Evolutionary conservation across 768 basidiomycete species (phyloP), one percentile per base, ranked within the genome.

Genomic region (Chalciporus chontae): DNA sequence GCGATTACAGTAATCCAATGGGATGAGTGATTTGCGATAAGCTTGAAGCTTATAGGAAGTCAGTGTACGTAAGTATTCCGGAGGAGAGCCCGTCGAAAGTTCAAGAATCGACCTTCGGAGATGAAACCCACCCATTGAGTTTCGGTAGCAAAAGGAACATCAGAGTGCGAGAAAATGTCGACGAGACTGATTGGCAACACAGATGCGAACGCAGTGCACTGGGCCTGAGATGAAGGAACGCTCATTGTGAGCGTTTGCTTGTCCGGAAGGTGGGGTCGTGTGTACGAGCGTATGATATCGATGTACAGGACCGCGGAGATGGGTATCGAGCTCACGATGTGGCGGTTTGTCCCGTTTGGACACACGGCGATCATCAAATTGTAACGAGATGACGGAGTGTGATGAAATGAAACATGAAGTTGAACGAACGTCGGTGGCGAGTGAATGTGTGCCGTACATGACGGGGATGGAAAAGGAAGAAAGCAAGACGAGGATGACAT

Each of bases 121-220:
- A 56, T 56, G 55, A 56, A 56, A 32, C 18, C 48, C 54, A 51
- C 41, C 40, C 17, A 46, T 36, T 48, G 26, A 48, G 15, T 54
- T 37, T 17, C 24, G 43, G 53, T 43, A 32, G 26, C 19, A 23
- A 29, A 23, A 27, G 45, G 29, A 36, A 18, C 34, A 32, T 26
- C 21, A 8, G 40, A 21, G 23, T 5, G 10, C 19, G 40, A 23
- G 40, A 40, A 40, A 23, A 11, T 40, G 11, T 24, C 41, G 27
- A 42, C 40, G 40, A 51, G 24, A 42, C 7, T 24, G 2, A 46
- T 18, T n/a, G n/a, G 17, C 21, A 13, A 29, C 21, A 46, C 24
- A 32, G 49, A 34, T 31, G 17, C 29, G 23, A 24, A n/a, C n/a
- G 27, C 24, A 31, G 5, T 31, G 13, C 29, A 9, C 29, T 9